A percentile compares a stretch with the other conserved stretches of the same genome.
Evolutionary conservation across 2,329 filamentous ascomycete genomes (phyloP).

Genomic region (Colletotrichum simmondsii): DNA sequence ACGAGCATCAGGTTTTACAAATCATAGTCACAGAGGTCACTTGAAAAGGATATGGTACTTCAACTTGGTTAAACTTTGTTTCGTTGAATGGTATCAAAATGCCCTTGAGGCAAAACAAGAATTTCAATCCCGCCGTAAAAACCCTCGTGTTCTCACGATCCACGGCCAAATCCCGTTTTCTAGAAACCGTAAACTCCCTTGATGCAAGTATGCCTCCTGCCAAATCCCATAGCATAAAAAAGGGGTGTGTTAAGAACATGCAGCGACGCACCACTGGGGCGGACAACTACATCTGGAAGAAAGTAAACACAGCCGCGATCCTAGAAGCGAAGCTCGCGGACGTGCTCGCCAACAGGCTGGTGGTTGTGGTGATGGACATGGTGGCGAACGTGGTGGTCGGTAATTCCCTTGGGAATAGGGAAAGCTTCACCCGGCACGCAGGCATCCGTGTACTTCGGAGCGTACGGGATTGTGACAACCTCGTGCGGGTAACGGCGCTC

Average conservation of each 20-base stretch:
- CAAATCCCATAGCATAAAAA: not conserved
- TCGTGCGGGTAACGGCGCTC: not conserved
- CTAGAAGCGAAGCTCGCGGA: not conserved
- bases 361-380: not conserved
- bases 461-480: not conserved
- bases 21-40: not conserved
- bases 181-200: slow-evolving; percentile 4
- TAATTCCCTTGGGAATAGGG: not conserved
- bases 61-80: not conserved
- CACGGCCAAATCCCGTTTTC: not conserved
- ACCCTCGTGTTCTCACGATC: not conserved
- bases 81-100: slow-evolving; percentile 17
- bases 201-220: slow-evolving; percentile 8
- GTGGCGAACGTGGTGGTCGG: not conserved
- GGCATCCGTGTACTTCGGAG: not conserved
- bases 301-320: not conserved
- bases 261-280: not conserved
- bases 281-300: not conserved
- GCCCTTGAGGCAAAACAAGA: slow-evolving; percentile 1
- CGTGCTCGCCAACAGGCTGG: not conserved
- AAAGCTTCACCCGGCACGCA: not conserved
- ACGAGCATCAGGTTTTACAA: not conserved
- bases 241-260: not conserved
- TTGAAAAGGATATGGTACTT: not conserved
- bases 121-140: not conserved